Base-by-base conservation (phyloP, 2,329 filamentous ascomycete genomes). In the Corynespora cassiicola region DNA sequence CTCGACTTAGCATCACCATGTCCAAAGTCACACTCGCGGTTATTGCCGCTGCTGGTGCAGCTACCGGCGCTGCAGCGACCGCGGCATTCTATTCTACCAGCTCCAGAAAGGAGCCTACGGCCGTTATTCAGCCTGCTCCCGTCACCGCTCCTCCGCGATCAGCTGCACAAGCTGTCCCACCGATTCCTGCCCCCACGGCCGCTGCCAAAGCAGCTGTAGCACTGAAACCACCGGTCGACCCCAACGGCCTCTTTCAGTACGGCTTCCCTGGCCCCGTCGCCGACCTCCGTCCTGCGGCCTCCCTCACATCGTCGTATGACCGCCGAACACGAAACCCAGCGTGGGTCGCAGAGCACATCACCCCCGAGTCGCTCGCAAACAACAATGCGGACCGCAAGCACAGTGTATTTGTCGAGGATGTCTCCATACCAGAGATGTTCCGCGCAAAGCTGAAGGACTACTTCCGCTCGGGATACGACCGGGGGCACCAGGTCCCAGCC, bases 281-380 rank as follows among this genome's bases (percentile, higher is more conserved):
- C 58, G 94, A 99, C 71, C 77, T 95, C 27, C 85, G 90, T 38
- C 80, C 79, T 38, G 86, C 90, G 23, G 75, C 82, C 17, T 87
- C 89, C 21, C 80, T 97, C 36, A 80, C 91, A 51, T 95, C 91
- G 20, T 85, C 87, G 57, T 99, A 86, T 79, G 92, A 99, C 73
- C 89, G 94, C 18, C 86, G 89, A 46, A 86, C 84, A 27, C 84
- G 91, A 64, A 99, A 99, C 72, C 94, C 94, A 19, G 81, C 88
- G 67, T 99, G 92, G 92, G 94, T 76, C 14, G 73, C 87, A 50
- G 94, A 99, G 75, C 94, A 99, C 76, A 96, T 99, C 70, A 99
- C 94, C 0, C 84, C 90, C 2, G 81, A 83, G 22, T 97, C 92
- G 0, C 81, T 99, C 10, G 78, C 86, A 3, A 68, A 77, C 34